These are phyloP conservation scores for Backusella tarrabulga DNA, from an alignment of 192 early-diverging fungal species.

Conservation along the genomic window DNA sequence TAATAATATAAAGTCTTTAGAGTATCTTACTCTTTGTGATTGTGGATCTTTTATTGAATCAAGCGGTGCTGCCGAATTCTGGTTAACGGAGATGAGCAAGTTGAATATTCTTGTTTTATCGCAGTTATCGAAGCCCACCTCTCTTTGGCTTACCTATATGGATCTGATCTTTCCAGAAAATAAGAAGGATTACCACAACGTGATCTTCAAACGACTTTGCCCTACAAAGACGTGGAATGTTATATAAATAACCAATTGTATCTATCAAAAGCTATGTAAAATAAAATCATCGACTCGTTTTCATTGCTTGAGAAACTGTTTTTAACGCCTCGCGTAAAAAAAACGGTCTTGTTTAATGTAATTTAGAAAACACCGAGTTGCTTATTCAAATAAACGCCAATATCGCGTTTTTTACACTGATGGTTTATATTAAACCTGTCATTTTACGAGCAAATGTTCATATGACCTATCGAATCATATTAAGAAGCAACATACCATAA, in stretches of 20 bases:
- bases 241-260: not conserved
- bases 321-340: no score
- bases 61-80: not conserved
- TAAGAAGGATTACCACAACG: not conserved
- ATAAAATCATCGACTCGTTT: not conserved
- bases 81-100: not conserved
- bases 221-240: not conserved
- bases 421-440: no score
- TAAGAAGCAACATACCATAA: no score
- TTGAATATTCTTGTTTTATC: not conserved
- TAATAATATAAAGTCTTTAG: not conserved
- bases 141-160: not conserved
- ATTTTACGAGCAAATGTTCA: no score
- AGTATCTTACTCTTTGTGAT: not conserved
- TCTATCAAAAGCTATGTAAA: not conserved
- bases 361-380: no score
- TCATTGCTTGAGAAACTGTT: no score
- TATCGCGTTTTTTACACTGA: no score
- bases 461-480: no score
- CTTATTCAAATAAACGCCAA: no score
- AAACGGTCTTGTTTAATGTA: no score
- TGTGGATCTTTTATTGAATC: not conserved
- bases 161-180: not conserved
- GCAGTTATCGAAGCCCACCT: not conserved
- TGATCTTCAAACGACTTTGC: not conserved